Evolutionary conservation across 192 early-diverging fungal species (phyloP).

Genomic region (Coemansia sp.): DNA sequence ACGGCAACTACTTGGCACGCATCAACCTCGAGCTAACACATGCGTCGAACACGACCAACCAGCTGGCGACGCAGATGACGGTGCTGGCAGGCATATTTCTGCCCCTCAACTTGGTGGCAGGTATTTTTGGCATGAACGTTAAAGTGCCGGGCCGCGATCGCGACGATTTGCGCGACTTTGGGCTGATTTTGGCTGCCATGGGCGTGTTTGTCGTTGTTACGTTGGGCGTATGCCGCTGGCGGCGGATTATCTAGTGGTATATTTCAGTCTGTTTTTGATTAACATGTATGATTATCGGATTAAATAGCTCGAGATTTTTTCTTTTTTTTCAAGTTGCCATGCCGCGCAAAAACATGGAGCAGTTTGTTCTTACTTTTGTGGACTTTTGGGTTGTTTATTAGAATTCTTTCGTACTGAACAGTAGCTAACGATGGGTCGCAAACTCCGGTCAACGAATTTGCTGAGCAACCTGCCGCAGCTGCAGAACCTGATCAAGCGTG

Average conservation of each 20-base stretch:
- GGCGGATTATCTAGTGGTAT: no score
- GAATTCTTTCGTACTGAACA: no score
- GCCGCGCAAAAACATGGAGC: no score
- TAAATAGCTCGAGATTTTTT: constrained; percentile 4
- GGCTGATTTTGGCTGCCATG: constrained; percentile 34
- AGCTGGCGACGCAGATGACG: constrained; percentile 46
- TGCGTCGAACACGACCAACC: constrained; percentile 54
- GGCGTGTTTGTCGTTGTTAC: constrained; percentile 31
- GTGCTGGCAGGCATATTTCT: constrained; percentile 58
- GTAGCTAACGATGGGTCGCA: constrained; percentile 30
- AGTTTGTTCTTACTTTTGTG: no score
- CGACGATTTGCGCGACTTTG: constrained; percentile 45
- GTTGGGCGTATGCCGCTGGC: constrained; percentile 42
- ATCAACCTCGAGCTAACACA: constrained; percentile 80
- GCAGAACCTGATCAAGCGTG: constrained; percentile 97
- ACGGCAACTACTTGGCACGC: constrained; percentile 85
- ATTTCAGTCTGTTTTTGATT: constrained; percentile 41
- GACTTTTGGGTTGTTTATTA: no score
- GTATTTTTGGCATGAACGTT: constrained; percentile 72
- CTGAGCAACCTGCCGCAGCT: constrained; percentile 87
- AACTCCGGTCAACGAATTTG: constrained; percentile 36
- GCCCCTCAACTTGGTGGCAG: constrained; percentile 68
- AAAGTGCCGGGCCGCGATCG: constrained; percentile 65
- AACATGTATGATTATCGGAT: background rate
- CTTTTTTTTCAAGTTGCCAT: background rate